phyloP scores from a whole-genome alignment of 2,329 filamentous ascomycete genomes.

The Alternaria viburni region DNA sequence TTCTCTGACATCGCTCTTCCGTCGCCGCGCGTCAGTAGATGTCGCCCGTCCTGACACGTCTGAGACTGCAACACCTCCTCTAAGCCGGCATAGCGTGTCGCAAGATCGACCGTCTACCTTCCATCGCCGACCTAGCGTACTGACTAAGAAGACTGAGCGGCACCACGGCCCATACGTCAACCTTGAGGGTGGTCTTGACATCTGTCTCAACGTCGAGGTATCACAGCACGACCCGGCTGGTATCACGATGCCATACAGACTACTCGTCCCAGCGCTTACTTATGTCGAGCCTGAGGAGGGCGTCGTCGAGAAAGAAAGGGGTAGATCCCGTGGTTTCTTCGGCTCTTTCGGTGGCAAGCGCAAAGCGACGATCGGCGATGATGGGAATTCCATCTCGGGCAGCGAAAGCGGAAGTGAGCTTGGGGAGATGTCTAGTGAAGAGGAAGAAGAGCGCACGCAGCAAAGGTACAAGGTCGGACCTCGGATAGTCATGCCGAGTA shows the following conservation, averaged over 20 bases:
- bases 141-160: conserved; percentile 49
- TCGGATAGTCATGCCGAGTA: conserved; percentile 39
- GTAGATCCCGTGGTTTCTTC: conserved; percentile 39
- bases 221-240: conserved; percentile 84
- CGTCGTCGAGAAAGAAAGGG: conserved; percentile 25
- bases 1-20: conserved; percentile 44
- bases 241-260: conserved; percentile 83
- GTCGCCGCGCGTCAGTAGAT: conserved; percentile 42
- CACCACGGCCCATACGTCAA: conserved; percentile 62
- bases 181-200: conserved; percentile 82
- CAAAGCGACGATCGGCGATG: conserved; percentile 39
- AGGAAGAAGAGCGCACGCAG: conserved; percentile 39
- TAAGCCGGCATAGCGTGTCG: conserved; percentile 19
- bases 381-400: conserved; percentile 38
- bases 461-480: conserved; percentile 46
- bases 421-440: conserved; percentile 33
- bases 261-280: conserved; percentile 79
- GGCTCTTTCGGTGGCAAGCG: conserved; percentile 31
- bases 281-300: conserved; percentile 44
- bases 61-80: conserved; percentile 29
- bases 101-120: conserved; percentile 49
- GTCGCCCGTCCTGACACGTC: conserved; percentile 32
- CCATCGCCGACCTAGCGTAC: conserved; percentile 53
- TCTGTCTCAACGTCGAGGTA: conserved; percentile 88
- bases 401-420: conserved; percentile 36